Conservation (phyloP, 164 flowering plant species). For the Berberis thunbergii region DNA sequence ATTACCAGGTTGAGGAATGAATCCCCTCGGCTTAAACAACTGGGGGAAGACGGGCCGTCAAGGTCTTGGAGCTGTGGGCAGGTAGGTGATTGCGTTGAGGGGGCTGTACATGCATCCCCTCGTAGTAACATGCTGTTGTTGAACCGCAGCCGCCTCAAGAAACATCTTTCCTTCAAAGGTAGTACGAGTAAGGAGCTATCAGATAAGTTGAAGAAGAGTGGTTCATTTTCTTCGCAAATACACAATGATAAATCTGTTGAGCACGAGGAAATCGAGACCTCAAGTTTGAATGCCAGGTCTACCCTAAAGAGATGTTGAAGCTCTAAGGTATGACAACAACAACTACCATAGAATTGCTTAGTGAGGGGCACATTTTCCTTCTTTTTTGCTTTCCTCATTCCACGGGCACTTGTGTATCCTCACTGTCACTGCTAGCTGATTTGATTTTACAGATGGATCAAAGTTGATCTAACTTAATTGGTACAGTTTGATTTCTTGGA, state of each 20-base stretch:
- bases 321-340: not conserved
- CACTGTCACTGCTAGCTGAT: not conserved
- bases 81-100: slow-evolving; percentile 79
- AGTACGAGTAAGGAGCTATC: slow-evolving; percentile 45
- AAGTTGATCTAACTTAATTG: not conserved
- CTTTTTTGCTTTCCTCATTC: not conserved
- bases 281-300: slow-evolving; percentile 28
- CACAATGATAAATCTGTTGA: slow-evolving; percentile 31
- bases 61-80: slow-evolving; percentile 75
- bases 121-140: slow-evolving; percentile 46
- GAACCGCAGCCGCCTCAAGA: slow-evolving; percentile 52
- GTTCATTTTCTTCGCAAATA: slow-evolving; percentile 29
- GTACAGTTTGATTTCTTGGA: not conserved
- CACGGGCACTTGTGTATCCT: not conserved
- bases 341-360: too few species aligned
- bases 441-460: not conserved
- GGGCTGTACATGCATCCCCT: slow-evolving; percentile 58
- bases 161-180: slow-evolving; percentile 54
- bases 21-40: slow-evolving; percentile 42
- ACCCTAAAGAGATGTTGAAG: slow-evolving; percentile 23
- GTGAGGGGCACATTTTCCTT: not conserved
- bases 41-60: slow-evolving; percentile 54
- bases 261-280: slow-evolving; percentile 34
- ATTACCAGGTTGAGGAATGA: slow-evolving; percentile 32
- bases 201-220: slow-evolving; percentile 37